Conservation (phyloP, 2,329 filamentous ascomycete genomes). For the Colletotrichum orchidophilum region DNA sequence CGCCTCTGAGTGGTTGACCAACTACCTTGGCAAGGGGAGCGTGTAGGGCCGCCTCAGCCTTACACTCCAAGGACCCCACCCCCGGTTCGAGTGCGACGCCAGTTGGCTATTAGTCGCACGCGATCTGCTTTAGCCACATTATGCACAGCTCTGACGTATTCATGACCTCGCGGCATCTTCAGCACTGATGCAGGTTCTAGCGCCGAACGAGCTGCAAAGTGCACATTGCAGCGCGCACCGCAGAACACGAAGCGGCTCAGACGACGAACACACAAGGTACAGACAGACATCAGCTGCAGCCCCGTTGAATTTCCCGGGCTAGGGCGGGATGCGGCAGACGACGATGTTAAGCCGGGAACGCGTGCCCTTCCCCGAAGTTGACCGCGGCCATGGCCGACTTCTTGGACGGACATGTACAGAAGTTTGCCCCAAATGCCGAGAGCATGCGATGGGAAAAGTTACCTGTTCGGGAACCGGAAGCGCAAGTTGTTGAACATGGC, state of each 20-base stretch:
- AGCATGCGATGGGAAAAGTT: not conserved
- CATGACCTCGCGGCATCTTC: conserved; percentile 1
- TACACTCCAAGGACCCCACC: not conserved
- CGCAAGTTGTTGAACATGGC: conserved; percentile 18
- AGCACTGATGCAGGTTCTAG: conserved; percentile 9
- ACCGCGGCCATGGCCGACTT: not conserved
- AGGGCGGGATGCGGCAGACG: not conserved
- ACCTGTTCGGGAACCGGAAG: not conserved
- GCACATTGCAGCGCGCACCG: not conserved
- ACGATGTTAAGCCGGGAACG: not conserved
- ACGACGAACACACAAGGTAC: not conserved
- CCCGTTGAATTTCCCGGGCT: not conserved
- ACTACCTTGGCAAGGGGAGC: not conserved
- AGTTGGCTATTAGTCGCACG: not conserved
- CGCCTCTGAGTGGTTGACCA: too few relatives aligned
- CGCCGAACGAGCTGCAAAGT: not conserved
- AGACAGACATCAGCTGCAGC: not conserved
- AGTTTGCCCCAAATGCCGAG: not conserved
- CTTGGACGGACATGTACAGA: not conserved
- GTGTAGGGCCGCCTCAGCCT: not conserved
- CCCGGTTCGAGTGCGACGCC: not conserved
- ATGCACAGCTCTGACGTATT: conserved; percentile 4
- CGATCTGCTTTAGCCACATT: not conserved
- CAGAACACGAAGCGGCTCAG: not conserved
- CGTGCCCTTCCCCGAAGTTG: not conserved